Evolutionary conservation across 2,329 filamentous ascomycete genomes (phyloP), one percentile per base, ranked within the genome.

Genomic region (Claviceps sp.): DNA sequence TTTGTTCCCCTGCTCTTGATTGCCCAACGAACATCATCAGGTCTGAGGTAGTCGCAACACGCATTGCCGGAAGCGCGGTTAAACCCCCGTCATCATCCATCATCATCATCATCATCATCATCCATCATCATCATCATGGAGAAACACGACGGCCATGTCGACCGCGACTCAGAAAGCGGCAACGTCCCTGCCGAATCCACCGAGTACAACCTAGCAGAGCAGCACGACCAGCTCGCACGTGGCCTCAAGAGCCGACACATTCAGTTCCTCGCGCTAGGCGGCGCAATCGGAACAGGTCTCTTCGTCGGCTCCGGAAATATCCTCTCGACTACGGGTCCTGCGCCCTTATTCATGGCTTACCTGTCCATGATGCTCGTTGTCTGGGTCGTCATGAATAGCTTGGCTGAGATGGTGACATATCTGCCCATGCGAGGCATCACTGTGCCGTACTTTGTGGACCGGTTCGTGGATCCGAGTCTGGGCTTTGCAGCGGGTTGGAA

Each of bases 271-370:
- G 78, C 78, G 22, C 67, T 81, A 14, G 65, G 65, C 45, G 76
- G 76, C 54, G 78, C 76, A 22, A 82, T 83, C 56, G 80, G 80
- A 51, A 83, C 80, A 3, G 80, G 80, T 58, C 71, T 83, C 20
- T 83, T 83, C 62, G 73, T 84, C 54, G 78, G 79, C 52, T 79
- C 77, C 39, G 80, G 80, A 23, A 66, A 66, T 53, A 78, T 80
- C 50, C 67, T 83, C 50, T 68, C 73, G 37, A 66, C 68, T 9
- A 74, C 75, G 29, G 81, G 81, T 2, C 81, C 81, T 2, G 83
- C 82, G 5, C 82, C 84, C 0, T 68, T 88, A 16, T 76, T 88
- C 62, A 81, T 89, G 64, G 81, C 78, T 23, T 89, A 87, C 63
- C 58, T 77, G 6, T 70, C 68, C 56, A 77, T 78, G 74, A 77